These are phyloP conservation scores for Apiospora phragmitis DNA, from an alignment of 2,329 filamentous ascomycete genomes.

Conservation along the genomic window DNA sequence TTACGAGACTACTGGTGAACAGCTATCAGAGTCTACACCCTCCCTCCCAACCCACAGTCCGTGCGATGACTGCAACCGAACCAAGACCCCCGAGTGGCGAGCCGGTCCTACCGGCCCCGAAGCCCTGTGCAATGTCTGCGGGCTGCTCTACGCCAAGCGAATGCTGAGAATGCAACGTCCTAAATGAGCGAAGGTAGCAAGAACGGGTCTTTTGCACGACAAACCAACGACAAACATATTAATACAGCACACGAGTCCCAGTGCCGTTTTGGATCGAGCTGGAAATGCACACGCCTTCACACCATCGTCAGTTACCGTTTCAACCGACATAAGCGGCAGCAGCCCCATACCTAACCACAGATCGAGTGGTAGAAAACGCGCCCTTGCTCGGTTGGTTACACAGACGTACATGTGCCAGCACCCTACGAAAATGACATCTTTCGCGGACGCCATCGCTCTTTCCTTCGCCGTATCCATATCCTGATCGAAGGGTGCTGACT, in stretches of 20 bases:
- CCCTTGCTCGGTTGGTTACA: not conserved
- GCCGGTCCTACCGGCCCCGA: constrained; percentile 72
- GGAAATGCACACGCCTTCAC: no score
- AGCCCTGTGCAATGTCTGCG: constrained; percentile 73
- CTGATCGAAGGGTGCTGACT: no score
- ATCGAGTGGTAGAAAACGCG: not conserved
- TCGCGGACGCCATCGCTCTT: no score
- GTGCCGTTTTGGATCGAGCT: no score
- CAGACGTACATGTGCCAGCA: not conserved
- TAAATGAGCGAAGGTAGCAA: not conserved
- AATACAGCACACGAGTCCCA: no score
- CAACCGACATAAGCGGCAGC: not conserved
- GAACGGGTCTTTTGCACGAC: not conserved
- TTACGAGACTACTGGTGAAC: not conserved
- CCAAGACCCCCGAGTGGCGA: constrained; percentile 76
- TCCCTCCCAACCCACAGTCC: not conserved
- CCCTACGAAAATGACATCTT: no score
- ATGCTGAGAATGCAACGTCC: not conserved
- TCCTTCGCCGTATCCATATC: no score
- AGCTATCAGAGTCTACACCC: no score
- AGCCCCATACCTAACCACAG: not conserved
- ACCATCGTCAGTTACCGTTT: no score
- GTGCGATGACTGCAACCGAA: constrained; percentile 57
- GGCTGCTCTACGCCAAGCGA: constrained; percentile 47
- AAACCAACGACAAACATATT: not conserved